Conservation (phyloP, 768 basidiomycete genomes). For the Lentinula detonsa region DNA sequence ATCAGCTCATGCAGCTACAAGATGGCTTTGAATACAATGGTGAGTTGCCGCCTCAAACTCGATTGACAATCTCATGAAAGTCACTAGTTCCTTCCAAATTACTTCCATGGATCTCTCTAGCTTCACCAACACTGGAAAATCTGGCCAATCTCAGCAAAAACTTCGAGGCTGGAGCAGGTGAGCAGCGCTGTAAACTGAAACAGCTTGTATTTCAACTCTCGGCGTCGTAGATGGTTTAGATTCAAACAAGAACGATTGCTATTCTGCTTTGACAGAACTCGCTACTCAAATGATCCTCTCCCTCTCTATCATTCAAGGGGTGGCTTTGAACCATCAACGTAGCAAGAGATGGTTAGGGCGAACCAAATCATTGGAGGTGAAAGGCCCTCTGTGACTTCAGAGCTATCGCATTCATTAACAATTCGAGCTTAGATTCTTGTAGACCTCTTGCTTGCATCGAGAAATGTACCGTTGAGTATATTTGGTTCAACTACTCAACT, state of each 20-base stretch:
- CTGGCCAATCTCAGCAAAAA: slow-evolving; percentile 40
- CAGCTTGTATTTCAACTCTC: not conserved
- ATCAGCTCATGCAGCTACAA: slow-evolving; percentile 60
- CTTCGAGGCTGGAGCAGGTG: slow-evolving; percentile 15
- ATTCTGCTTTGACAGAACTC: slow-evolving; percentile 25
- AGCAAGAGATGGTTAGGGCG: slow-evolving; percentile 71
- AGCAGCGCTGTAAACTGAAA: slow-evolving; percentile 15
- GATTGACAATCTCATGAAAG: not conserved
- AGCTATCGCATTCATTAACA: not conserved
- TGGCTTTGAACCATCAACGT: slow-evolving; percentile 58
- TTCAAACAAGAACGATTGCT: slow-evolving; percentile 37
- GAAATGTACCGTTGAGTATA: slow-evolving; percentile 44
- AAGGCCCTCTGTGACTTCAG: slow-evolving; percentile 12
- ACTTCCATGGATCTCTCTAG: slow-evolving; percentile 52
- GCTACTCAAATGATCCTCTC: slow-evolving; percentile 50
- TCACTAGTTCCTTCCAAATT: slow-evolving; percentile 60
- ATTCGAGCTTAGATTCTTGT: slow-evolving; percentile 50
- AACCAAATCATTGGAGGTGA: slow-evolving; percentile 61
- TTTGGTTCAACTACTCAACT: slow-evolving; percentile 19
- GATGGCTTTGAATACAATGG: slow-evolving; percentile 82
- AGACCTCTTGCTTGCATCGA: slow-evolving; percentile 63
- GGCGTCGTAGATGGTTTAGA: slow-evolving; percentile 16
- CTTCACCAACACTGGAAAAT: slow-evolving; percentile 44
- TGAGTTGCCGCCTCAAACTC: slow-evolving; percentile 26
- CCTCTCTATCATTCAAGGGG: slow-evolving; percentile 72